Conservation (phyloP, 192 early-diverging fungal genomes). For the Mortierella hygrophila region DNA sequence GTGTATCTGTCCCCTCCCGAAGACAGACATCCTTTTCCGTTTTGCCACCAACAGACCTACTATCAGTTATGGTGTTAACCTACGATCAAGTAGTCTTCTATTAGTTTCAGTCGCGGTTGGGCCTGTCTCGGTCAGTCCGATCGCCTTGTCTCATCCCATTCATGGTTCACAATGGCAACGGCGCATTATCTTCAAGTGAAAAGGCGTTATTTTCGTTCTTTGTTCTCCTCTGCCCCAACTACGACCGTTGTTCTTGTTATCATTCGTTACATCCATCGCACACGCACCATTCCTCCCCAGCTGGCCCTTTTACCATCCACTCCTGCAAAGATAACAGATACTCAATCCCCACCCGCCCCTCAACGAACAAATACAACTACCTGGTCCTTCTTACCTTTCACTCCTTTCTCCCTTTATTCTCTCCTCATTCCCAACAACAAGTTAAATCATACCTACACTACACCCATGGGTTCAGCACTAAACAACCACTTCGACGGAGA, state of each 20-base stretch:
- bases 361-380: background rate
- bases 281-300: background rate
- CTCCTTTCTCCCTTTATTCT: background rate
- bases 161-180: background rate
- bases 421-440: background rate
- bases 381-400: no score
- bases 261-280: background rate
- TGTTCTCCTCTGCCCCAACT: conserved; percentile 2
- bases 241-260: background rate
- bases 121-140: conserved; percentile 2
- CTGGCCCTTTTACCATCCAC: background rate
- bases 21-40: no score
- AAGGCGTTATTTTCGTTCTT: background rate
- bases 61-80: background rate
- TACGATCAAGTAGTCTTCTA: background rate
- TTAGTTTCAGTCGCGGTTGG: background rate
- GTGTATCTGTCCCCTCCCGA: no score
- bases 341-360: background rate
- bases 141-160: background rate
- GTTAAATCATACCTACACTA: background rate
- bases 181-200: background rate
- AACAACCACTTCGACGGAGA: conserved; percentile 14
- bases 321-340: background rate
- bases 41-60: background rate
- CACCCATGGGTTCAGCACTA: conserved; percentile 9